These are phyloP conservation scores for Paracoccidioides lutzii DNA, from an alignment of 2,329 filamentous ascomycete genomes.

Conservation along the genomic window DNA sequence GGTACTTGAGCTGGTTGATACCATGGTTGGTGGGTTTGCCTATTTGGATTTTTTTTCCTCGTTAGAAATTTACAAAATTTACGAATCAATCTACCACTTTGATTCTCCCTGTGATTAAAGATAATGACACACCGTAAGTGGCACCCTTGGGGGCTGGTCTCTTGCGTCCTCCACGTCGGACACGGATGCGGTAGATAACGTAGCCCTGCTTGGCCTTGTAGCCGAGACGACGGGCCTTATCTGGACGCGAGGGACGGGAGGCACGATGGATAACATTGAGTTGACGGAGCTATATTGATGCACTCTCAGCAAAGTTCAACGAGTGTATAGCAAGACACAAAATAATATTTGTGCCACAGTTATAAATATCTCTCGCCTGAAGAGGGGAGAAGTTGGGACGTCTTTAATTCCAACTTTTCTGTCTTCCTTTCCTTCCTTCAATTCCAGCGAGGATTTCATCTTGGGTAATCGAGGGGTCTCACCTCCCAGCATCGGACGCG, in stretches of 20 bases:
- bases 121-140: conserved; percentile 68
- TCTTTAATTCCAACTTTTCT: background rate
- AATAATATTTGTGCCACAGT: conserved; percentile 38
- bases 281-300: conserved; percentile 99
- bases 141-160: conserved; percentile 91
- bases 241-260: conserved; percentile 91
- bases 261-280: conserved; percentile 99
- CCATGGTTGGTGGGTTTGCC: conserved; percentile 99
- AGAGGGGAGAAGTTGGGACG: background rate
- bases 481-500: conserved; percentile 99
- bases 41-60: conserved; percentile 28
- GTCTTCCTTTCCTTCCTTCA: background rate
- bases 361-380: conserved; percentile 23
- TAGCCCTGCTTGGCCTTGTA: conserved; percentile 99
- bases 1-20: conserved; percentile 99
- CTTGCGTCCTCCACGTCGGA: conserved; percentile 98
- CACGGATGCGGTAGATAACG: conserved; percentile 98
- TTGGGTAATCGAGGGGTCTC: conserved; percentile 22
- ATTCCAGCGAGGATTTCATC: conserved; percentile 1
- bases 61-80: background rate
- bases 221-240: conserved; percentile 98
- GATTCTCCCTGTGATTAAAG: background rate
- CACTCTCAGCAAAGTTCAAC: conserved; percentile 99
- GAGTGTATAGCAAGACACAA: conserved; percentile 80
- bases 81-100: background rate